Percentiles rank a stretch among this genome's conserved stretches.
These are phyloP conservation scores for Stephanodiscus triporus DNA, from an alignment of 108 stramenopile genomes.

Conservation along the genomic window DNA sequence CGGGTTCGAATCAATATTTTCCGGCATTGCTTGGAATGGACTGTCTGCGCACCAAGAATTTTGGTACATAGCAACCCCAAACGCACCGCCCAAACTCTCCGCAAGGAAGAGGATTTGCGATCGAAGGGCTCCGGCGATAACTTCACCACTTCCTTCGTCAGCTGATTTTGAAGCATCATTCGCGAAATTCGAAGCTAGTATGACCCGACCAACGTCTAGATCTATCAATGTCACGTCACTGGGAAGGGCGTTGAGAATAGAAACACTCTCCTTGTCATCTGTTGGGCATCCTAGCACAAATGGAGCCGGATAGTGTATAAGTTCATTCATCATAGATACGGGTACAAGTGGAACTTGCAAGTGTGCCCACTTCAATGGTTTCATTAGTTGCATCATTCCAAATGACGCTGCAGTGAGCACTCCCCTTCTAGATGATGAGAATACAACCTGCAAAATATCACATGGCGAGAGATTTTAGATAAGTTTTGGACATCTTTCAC, in stretches of 20 bases:
- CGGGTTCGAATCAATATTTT: background rate
- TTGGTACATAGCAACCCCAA: conserved; percentile 60
- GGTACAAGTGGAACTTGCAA: conserved; percentile 81
- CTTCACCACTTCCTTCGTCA: conserved; percentile 26
- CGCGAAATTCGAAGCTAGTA: conserved; percentile 71
- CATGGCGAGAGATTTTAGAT: background rate
- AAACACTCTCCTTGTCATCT: conserved; percentile 65
- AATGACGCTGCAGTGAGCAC: conserved; percentile 65
- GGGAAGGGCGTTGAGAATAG: conserved; percentile 69
- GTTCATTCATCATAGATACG: conserved; percentile 71
- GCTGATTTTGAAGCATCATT: conserved; percentile 41
- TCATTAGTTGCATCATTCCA: conserved; percentile 56
- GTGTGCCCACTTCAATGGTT: conserved; percentile 83
- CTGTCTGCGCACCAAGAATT: conserved; percentile 78
- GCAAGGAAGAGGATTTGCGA: conserved; percentile 77
- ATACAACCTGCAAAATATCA: conserved; percentile 51
- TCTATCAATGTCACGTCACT: conserved; percentile 86
- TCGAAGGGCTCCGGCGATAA: conserved; percentile 57
- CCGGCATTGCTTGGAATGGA: conserved; percentile 26
- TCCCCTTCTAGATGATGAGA: conserved; percentile 76
- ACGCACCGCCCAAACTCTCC: conserved; percentile 65
- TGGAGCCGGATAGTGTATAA: conserved; percentile 88
- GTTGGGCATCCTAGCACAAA: conserved; percentile 82
- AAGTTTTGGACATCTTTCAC: background rate
- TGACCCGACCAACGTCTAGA: conserved; percentile 87